Evolutionary conservation across 2,329 filamentous ascomycete genomes (phyloP).

Genomic region (Scedosporium aurantiacum): DNA sequence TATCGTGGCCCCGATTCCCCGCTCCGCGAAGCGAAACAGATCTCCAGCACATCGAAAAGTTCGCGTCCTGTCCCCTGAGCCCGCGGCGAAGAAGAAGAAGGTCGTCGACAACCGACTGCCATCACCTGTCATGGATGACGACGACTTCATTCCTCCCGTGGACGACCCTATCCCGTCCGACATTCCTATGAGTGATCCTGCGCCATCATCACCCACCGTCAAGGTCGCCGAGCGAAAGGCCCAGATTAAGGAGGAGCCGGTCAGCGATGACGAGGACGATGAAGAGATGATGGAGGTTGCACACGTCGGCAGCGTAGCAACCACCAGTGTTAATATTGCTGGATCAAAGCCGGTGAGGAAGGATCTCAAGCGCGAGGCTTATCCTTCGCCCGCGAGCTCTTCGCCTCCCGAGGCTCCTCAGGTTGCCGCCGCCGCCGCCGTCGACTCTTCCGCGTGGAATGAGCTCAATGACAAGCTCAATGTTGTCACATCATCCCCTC

Average conservation of each 20-base stretch:
- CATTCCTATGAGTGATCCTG: slow-evolving; percentile 73
- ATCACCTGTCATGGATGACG: slow-evolving; percentile 42
- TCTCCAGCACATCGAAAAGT: slow-evolving; percentile 68
- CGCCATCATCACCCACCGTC: slow-evolving; percentile 76
- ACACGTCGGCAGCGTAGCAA: slow-evolving; percentile 58
- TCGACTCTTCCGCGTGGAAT: slow-evolving; percentile 83
- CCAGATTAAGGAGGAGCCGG: slow-evolving; percentile 34
- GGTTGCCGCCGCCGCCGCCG: slow-evolving; percentile 28
- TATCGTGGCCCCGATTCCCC: slow-evolving; percentile 40
- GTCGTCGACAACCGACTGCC: slow-evolving; percentile 33
- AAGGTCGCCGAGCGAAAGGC: slow-evolving; percentile 66
- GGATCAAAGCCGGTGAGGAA: slow-evolving; percentile 65
- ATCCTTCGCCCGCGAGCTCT: slow-evolving; percentile 63
- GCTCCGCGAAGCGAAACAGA: slow-evolving; percentile 52
- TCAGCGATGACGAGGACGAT: slow-evolving; percentile 62
- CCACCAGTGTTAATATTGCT: slow-evolving; percentile 71
- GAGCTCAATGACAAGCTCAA: slow-evolving; percentile 77
- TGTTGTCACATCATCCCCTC: slow-evolving; percentile 61
- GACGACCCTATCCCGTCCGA: slow-evolving; percentile 41
- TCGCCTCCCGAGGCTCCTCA: slow-evolving; percentile 56
- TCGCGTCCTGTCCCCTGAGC: slow-evolving; percentile 54
- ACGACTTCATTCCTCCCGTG: slow-evolving; percentile 40
- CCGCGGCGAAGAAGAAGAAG: slow-evolving; percentile 45
- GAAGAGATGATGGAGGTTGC: slow-evolving; percentile 83
- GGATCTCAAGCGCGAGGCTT: slow-evolving; percentile 53